Percentiles rank a stretch among this genome's conserved stretches.
Conservation (phyloP, 768 basidiomycete genomes). For the Leccinum uliginosum region DNA sequence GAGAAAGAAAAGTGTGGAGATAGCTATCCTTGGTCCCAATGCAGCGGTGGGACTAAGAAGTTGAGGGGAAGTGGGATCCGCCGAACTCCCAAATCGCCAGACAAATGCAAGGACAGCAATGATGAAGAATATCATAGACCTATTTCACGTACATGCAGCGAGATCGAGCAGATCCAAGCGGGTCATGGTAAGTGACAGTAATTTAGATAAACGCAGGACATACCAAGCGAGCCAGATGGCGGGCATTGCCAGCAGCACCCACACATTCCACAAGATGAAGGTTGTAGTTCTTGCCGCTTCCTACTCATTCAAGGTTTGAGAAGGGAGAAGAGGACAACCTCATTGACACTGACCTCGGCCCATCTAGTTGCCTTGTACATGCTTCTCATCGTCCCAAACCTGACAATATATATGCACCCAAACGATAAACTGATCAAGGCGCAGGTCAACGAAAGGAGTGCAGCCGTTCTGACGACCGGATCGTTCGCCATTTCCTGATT, state of each 20-base stretch:
- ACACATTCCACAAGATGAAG: constrained; percentile 58
- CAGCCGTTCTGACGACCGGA: constrained; percentile 57
- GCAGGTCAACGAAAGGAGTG: constrained; percentile 60
- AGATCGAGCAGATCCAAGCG: neutral
- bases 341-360: constrained; percentile 51
- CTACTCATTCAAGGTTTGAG: constrained; percentile 27
- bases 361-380: constrained; percentile 69
- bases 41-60: constrained; percentile 37
- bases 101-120: constrained; percentile 60
- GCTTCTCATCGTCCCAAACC: constrained; percentile 68
- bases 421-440: constrained; percentile 68
- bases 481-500: constrained; percentile 46
- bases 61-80: constrained; percentile 33
- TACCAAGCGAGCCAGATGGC: constrained; percentile 70
- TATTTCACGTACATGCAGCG: constrained; percentile 14
- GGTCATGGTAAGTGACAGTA: neutral
- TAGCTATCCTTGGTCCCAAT: constrained; percentile 49
- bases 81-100: constrained; percentile 55
- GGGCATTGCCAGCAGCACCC: constrained; percentile 65
- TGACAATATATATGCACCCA: constrained; percentile 69
- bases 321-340: neutral
- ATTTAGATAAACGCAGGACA: constrained; percentile 2
- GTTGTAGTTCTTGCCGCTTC: constrained; percentile 53
- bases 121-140: constrained; percentile 67
- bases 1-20: constrained; percentile 51